phyloP scores from a whole-genome alignment of 139 green algal species.

The Picochlorum sp. region DNA sequence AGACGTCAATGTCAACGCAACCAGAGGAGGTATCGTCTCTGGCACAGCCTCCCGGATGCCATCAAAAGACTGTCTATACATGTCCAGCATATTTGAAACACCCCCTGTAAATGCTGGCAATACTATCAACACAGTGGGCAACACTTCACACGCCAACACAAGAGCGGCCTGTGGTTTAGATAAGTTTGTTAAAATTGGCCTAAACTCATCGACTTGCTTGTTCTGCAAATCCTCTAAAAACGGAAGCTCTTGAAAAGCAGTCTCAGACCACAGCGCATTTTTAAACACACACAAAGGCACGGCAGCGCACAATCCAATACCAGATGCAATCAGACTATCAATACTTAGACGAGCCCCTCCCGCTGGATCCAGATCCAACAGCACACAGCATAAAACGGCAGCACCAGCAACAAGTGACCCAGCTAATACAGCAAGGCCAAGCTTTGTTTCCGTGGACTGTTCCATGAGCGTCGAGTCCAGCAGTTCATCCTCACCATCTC shows the following conservation, averaged over 20 bases:
- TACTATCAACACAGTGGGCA: slow-evolving; percentile 24
- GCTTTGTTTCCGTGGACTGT: slow-evolving; percentile 10
- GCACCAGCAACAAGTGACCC: background rate
- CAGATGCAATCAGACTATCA: slow-evolving; percentile 2
- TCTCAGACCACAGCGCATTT: slow-evolving; percentile 16
- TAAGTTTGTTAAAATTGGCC: slow-evolving; percentile 16
- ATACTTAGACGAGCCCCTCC: slow-evolving; percentile 22
- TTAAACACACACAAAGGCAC: slow-evolving; percentile 22
- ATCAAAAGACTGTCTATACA: slow-evolving; percentile 10
- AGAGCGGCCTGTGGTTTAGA: slow-evolving; percentile 9
- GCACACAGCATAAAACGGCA: slow-evolving; percentile 8
- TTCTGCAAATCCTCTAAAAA: slow-evolving; percentile 27
- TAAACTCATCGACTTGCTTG: slow-evolving; percentile 9
- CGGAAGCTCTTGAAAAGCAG: slow-evolving; percentile 10
- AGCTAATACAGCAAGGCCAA: slow-evolving; percentile 9
- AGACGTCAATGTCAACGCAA: slow-evolving; percentile 10
- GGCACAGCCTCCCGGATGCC: background rate
- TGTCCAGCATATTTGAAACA: slow-evolving; percentile 14
- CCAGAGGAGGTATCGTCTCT: background rate
- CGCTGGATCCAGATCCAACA: slow-evolving; percentile 18
- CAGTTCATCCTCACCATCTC: slow-evolving; percentile 29
- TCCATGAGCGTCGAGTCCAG: slow-evolving; percentile 16
- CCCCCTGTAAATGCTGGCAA: slow-evolving; percentile 23
- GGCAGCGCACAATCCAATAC: slow-evolving; percentile 8
- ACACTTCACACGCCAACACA: slow-evolving; percentile 18